Base-by-base conservation (phyloP, 2,329 filamentous ascomycete genomes). In the Dendrostoma leiphaemia region DNA sequence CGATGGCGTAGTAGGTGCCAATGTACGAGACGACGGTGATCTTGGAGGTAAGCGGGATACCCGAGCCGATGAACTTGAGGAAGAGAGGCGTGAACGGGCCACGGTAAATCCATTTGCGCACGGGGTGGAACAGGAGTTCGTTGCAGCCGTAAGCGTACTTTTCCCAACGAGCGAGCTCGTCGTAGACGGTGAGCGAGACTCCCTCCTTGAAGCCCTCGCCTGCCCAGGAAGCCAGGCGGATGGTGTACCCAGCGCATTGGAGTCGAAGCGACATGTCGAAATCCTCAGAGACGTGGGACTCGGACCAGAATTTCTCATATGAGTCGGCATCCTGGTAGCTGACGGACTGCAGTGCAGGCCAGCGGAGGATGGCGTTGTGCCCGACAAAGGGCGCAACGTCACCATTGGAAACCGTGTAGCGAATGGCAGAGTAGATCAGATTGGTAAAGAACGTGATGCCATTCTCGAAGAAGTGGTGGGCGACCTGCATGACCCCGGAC, bases 81-180 rank as follows among this genome's bases (percentile, higher is more conserved):
- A 93, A 93, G 4, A 93, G 80, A 21, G 86, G 85, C 4, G 90
- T 93, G 67, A 93, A 89, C 26, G 90, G 90, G 0, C 90, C 90
- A 15, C 79, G 82, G 66, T 79, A 84, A 41, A 84, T 69, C 90
- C 90, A 93, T 62, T 83, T 84, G 57, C 82, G 80, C 57, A 93
- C 75, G 3, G 89, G 90, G 65, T 93, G 81, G 75, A 94, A 93
- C 54, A 93, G 78, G 54, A 93, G 77, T 73, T 92, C 89, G 68
- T 89, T 90, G 71, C 90, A 92, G 34, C 89, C 89, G 63, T 91
- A 92, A 3, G 89, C 90, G 67, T 91, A 91, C 71, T 93, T 93
- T 66, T 93, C 89, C 89, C 90, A 93, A 54, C 89, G 86, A 2
- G 88, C 86, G 56, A 93, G 77, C 69, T 93, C 90, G 69, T 93